These are phyloP conservation scores for Acer campestre DNA, from an alignment of 345 rosid species.

Conservation along the genomic window DNA sequence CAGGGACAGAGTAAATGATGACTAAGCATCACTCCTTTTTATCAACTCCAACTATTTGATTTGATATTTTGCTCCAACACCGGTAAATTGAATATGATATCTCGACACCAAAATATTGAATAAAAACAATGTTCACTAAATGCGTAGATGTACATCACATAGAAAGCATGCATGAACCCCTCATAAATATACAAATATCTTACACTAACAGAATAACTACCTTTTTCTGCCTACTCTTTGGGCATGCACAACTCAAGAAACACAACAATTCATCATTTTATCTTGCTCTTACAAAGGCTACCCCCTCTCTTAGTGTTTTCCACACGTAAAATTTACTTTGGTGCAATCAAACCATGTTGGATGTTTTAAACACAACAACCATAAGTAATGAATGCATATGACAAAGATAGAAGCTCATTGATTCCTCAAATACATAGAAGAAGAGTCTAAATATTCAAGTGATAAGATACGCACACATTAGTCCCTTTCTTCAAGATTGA, in stretches of 20 bases:
- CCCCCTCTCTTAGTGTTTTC: background rate
- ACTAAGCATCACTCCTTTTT: background rate
- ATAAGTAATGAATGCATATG: background rate
- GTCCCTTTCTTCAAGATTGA: slow-evolving; percentile 32
- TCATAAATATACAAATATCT: background rate
- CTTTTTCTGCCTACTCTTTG: background rate
- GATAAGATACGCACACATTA: slow-evolving; percentile 27
- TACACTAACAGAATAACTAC: background rate
- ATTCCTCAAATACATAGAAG: background rate
- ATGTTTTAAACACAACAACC: background rate
- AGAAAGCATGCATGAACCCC: background rate
- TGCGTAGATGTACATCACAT: background rate
- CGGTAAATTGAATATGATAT: background rate
- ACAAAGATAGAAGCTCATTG: background rate
- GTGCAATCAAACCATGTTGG: background rate
- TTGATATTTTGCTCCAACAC: too few species aligned
- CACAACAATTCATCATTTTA: background rate
- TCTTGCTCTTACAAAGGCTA: background rate
- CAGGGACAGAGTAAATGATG: background rate
- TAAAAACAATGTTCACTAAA: background rate
- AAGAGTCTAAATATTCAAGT: background rate
- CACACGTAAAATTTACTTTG: background rate
- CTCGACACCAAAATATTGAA: background rate
- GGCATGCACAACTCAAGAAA: background rate
- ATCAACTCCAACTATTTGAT: background rate